Evolutionary conservation across 192 early-diverging fungal genomes (phyloP).

Genomic region (Coemansia sp.): DNA sequence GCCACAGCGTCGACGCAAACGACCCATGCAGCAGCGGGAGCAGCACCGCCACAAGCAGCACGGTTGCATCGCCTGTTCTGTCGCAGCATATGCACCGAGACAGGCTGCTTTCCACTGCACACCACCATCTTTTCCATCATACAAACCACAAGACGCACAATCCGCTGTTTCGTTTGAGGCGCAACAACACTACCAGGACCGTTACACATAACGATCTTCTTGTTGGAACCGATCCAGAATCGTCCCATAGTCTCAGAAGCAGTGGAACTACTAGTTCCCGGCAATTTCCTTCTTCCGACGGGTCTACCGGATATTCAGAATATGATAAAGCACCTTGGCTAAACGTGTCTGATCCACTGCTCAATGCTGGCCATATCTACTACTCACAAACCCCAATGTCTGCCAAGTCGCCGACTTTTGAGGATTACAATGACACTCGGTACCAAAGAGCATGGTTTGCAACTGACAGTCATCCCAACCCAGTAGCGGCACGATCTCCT

Average conservation of each 20-base stretch:
- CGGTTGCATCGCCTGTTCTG: conserved; percentile 17
- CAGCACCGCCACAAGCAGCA: conserved; percentile 34
- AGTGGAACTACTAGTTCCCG: conserved; percentile 2
- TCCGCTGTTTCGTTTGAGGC: conserved; percentile 14
- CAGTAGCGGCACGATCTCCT: neutral
- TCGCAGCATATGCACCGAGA: neutral
- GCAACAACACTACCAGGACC: conserved; percentile 40
- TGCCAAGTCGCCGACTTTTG: neutral
- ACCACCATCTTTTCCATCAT: neutral
- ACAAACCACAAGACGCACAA: neutral
- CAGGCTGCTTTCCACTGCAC: neutral
- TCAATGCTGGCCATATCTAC: neutral
- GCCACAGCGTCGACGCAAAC: neutral
- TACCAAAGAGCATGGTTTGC: neutral
- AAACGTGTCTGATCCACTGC: neutral
- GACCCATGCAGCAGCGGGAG: conserved; percentile 12
- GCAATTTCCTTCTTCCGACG: conserved; percentile 20
- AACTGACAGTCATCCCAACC: neutral
- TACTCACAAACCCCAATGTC: neutral
- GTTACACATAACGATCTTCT: conserved; percentile 42
- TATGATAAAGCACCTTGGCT: neutral
- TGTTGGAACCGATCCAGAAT: neutral
- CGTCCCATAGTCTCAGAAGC: neutral
- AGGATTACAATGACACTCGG: neutral
- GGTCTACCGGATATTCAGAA: neutral